Evolutionary conservation across 768 basidiomycete species (phyloP).

Genomic region (Roridomyces roridus): DNA sequence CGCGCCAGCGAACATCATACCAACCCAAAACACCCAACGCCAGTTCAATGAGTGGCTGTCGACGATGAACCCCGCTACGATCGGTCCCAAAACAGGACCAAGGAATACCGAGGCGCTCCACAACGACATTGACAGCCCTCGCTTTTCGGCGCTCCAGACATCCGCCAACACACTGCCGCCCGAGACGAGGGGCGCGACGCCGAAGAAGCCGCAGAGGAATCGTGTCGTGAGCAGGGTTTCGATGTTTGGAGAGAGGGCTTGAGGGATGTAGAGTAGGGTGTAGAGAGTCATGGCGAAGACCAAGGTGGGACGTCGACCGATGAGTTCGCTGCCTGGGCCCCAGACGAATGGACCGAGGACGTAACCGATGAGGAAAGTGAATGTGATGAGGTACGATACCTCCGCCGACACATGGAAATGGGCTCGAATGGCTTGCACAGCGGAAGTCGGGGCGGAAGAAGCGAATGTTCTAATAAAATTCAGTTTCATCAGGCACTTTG

Average conservation of each 20-base stretch:
- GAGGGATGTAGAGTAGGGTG: slow-evolving; percentile 61
- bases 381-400: slow-evolving; percentile 56
- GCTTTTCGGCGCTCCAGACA: slow-evolving; percentile 56
- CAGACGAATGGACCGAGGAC: slow-evolving; percentile 60
- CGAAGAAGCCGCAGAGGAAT: slow-evolving; percentile 66
- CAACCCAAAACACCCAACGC: no score
- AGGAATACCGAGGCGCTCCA: slow-evolving; percentile 69
- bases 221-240: slow-evolving; percentile 63
- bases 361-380: slow-evolving; percentile 58
- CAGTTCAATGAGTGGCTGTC: no score
- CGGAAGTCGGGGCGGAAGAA: slow-evolving; percentile 58
- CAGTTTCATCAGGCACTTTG: no score
- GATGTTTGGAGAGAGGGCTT: slow-evolving; percentile 63
- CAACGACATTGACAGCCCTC: slow-evolving; percentile 62
- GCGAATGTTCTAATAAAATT: slow-evolving; percentile 69
- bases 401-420: slow-evolving; percentile 51
- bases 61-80: no score
- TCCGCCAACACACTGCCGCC: slow-evolving; percentile 67
- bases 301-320: slow-evolving; percentile 64
- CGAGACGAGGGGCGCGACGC: slow-evolving; percentile 68
- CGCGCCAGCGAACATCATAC: no score
- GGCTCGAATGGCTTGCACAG: slow-evolving; percentile 36
- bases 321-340: no score
- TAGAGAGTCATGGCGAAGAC: slow-evolving; percentile 54
- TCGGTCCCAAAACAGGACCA: no score